Evolutionary conservation across 2,329 filamentous ascomycete species (phyloP).

Genomic region (Pyricularia pennisetigena): DNA sequence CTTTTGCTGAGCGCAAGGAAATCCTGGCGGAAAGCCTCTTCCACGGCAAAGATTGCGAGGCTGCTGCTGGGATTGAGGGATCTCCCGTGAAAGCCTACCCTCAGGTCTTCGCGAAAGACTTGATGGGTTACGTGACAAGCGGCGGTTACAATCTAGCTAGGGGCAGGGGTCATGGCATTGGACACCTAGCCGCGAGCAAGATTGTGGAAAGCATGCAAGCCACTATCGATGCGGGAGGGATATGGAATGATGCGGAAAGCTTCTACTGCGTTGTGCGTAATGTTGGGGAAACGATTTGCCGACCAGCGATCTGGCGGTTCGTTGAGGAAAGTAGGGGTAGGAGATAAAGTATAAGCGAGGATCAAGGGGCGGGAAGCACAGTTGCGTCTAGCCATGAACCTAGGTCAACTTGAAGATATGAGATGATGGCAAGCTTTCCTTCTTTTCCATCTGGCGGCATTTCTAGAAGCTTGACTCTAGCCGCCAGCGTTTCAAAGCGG

Average conservation of each 20-base stretch:
- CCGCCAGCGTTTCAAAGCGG: neutral
- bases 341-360: neutral
- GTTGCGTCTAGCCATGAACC: neutral
- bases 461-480: neutral
- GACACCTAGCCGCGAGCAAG: slow-evolving; percentile 53
- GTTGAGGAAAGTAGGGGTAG: neutral
- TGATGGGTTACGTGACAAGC: slow-evolving; percentile 85
- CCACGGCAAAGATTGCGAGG: slow-evolving; percentile 24
- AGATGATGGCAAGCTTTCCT: neutral
- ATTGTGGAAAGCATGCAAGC: slow-evolving; percentile 32
- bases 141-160: slow-evolving; percentile 73
- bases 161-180: slow-evolving; percentile 68
- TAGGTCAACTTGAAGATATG: neutral
- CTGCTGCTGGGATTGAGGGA: slow-evolving; percentile 16
- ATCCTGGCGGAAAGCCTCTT: slow-evolving; percentile 36
- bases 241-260: slow-evolving; percentile 16
- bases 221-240: slow-evolving; percentile 12
- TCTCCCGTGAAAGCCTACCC: slow-evolving; percentile 38
- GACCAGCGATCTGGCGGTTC: neutral
- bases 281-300: slow-evolving; percentile 50
- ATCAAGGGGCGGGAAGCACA: neutral
- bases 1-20: slow-evolving; percentile 27
- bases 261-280: slow-evolving; percentile 66
- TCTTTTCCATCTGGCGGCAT: neutral
- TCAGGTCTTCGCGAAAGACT: slow-evolving; percentile 63